These are phyloP conservation scores for Corrigiola litoralis DNA, from an alignment of 179 eudicot genomes.

Conservation along the genomic window DNA sequence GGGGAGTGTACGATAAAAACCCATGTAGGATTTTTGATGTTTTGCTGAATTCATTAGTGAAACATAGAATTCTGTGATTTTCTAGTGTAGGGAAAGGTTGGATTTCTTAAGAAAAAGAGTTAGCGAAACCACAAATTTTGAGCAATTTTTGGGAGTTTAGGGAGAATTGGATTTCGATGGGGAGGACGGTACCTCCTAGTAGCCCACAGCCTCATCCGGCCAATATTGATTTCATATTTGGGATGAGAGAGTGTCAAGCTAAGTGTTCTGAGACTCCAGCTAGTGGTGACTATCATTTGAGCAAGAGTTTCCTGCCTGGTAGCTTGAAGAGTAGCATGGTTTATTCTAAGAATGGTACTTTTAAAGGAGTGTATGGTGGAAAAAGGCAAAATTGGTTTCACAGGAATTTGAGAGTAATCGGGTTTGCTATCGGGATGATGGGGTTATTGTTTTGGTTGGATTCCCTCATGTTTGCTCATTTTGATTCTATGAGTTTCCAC, in stretches of 20 bases:
- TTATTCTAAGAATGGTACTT: conserved; percentile 20
- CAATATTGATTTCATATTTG: conserved; percentile 24
- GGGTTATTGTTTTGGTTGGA: conserved; percentile 61
- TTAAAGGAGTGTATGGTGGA: conserved; percentile 44
- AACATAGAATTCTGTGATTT: background rate
- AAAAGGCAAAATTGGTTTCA: conserved; percentile 52
- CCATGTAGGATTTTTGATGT: background rate
- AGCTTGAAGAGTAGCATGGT: conserved; percentile 35
- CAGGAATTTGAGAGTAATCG: conserved; percentile 41
- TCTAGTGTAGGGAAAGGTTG: background rate
- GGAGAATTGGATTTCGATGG: conserved; percentile 33
- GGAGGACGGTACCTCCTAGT: conserved; percentile 43
- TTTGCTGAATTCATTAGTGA: no score
- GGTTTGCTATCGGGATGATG: conserved; percentile 45
- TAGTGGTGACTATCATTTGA: conserved; percentile 27
- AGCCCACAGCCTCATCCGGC: conserved; percentile 32
- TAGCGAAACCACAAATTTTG: no score
- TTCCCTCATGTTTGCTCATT: conserved; percentile 49
- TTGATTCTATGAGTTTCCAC: conserved; percentile 33
- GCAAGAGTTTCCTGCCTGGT: conserved; percentile 32
- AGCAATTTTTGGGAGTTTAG: no score
- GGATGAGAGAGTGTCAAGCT: conserved; percentile 36
- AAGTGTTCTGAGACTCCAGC: conserved; percentile 26
- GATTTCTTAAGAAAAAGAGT: background rate
- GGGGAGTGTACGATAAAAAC: background rate